Evolutionary conservation across 345 rosid genomes (phyloP), one percentile per base, ranked within the genome.

Genomic region (Bruguiera sexangula): DNA sequence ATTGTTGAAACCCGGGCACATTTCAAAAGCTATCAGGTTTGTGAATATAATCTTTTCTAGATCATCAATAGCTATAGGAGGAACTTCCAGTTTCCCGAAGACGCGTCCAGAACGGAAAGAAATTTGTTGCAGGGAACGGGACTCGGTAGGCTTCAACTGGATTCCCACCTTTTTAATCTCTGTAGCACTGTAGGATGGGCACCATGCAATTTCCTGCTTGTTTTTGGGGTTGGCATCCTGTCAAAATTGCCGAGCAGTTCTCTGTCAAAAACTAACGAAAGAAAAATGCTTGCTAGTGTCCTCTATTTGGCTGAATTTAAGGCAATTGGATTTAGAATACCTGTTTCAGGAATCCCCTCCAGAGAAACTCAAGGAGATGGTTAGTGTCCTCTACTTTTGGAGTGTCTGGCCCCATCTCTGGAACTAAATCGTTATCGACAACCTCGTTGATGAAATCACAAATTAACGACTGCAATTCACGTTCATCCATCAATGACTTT

Each of bases 331-430:
- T 43, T 43, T 18, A 43, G 19, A 43, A 43, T 43, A 43, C 50
- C 50, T 43, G 16, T 13, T 43, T 43, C 50, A 43, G 18, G 50
- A 69, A 60, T 18, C 50, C 6, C 2, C 21, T 22, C 24, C 76
- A 21, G 0, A 78, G 19, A 29, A 68, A 20, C 6, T 67, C 70
- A 21, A 79, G 73, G 26, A 79, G 78, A 27, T 79, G 79, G 50
- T 16, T 39, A 0, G 68, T 63, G 6, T 67, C 50, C 50, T 18
- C 39, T 22, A 20, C 62, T 39, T 8, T 13, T 0, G 16, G 48
- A 2, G 46, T 39, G 10, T 10, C 48, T 39, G 16, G 15, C 50
- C 0, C 6, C 50, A 3, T 43, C 50, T 43, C 16, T 11, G 18
- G 5, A 43, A 13, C 50, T 15, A 43, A 13, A 3, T 43, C 19